Conservation (phyloP, 164 flowering plant genomes). For the Aristolochia fimbriata region DNA sequence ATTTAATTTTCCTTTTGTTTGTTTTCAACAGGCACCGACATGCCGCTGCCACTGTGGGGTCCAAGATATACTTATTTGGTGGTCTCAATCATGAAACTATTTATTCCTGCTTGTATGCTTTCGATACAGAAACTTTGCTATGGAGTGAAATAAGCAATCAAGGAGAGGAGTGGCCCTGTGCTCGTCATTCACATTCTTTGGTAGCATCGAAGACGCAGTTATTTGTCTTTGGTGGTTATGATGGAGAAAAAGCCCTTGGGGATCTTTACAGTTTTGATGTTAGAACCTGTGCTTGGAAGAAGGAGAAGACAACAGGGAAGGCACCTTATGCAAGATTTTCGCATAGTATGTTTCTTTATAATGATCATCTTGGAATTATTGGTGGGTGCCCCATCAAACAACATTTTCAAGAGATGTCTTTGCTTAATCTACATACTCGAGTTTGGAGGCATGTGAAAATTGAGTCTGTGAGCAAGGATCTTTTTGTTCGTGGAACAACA, state of each 20-base stretch:
- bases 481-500: conserved; percentile 77
- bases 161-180: conserved; percentile 59
- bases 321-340: conserved; percentile 76
- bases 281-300: conserved; percentile 46
- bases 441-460: conserved; percentile 59
- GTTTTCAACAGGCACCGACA: conserved; percentile 77
- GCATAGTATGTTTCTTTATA: conserved; percentile 77
- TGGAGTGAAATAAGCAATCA: conserved; percentile 47
- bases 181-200: conserved; percentile 93
- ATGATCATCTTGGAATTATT: conserved; percentile 57
- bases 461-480: conserved; percentile 31
- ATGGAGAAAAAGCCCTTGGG: conserved; percentile 67
- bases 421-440: conserved; percentile 42
- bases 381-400: conserved; percentile 87
- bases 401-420: conserved; percentile 48
- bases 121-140: conserved; percentile 40
- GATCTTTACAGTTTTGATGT: conserved; percentile 67
- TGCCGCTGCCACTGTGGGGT: conserved; percentile 74
- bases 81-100: conserved; percentile 55
- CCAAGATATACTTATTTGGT: conserved; percentile 72
- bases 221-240: conserved; percentile 78
- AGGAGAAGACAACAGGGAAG: conserved; percentile 45
- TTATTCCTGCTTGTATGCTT: conserved; percentile 51
- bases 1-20: background rate
- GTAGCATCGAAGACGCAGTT: conserved; percentile 44